Percentiles rank a stretch among this genome's conserved stretches.
These are phyloP conservation scores for Solanum corneliomulleri DNA, from an alignment of 257 asterid genomes.

Conservation along the genomic window DNA sequence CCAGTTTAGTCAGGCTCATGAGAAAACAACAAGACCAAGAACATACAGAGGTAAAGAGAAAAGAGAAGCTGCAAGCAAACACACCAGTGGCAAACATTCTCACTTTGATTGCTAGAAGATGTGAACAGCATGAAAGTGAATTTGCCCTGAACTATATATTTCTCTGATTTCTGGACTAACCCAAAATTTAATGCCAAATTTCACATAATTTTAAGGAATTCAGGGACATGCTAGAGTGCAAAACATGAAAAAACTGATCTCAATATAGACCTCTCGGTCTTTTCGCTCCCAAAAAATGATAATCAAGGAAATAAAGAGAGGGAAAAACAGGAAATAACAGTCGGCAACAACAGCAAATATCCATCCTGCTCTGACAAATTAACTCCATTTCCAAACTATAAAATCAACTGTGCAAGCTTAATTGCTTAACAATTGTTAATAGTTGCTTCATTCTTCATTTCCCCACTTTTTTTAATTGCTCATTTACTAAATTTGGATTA, in stretches of 20 bases:
- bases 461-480: not conserved
- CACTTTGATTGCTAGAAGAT: not conserved
- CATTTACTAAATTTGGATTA: not conserved
- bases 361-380: not conserved
- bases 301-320: not conserved
- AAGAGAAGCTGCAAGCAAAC: not conserved
- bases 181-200: not conserved
- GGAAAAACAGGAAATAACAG: not conserved
- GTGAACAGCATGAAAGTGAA: not conserved
- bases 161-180: not conserved
- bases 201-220: not conserved
- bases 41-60: not conserved
- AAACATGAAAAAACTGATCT: not conserved
- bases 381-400: not conserved
- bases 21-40: conserved; percentile 3
- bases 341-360: not conserved
- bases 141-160: not conserved
- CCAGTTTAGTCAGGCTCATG: not conserved
- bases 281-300: not conserved
- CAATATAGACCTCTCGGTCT: not conserved
- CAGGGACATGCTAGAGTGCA: not conserved
- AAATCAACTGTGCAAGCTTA: not conserved
- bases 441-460: not conserved
- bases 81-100: not conserved
- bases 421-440: not conserved